Base-by-base conservation (phyloP, 441 rosid genomes). In the Croton laevigatus region DNA sequence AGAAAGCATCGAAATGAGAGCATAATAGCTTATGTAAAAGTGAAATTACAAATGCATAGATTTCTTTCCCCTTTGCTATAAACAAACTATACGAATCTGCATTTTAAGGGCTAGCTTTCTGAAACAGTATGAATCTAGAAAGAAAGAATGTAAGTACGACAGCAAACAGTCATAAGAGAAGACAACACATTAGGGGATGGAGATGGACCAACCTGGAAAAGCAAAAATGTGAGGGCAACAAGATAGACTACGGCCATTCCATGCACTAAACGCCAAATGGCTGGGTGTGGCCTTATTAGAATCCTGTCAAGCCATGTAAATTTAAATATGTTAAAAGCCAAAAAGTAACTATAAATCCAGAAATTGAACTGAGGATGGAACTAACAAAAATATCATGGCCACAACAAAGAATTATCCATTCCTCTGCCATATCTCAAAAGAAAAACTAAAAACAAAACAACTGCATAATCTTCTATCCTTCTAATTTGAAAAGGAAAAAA, bases 241-340 rank as follows among this genome's bases (percentile, higher is more conserved):
- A 96, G 89, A 81, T 96, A 96, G 64, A 91, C 71, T 66, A 96
- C 92, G 55, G 99, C 99, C 96, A 96, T 78, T 77, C 99, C 99
- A 80, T 96, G 99, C 84, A 90, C 98, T 81, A 96, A 83, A 20
- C 98, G 96, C 99, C 98, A 96, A 67, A 93, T 83, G 71, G 98
- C 98, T 65, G 99, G 99, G 78, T 96, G 99, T 34, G 99, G 99
- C 77, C 99, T 88, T 46, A 96, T 96, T 34, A 96, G 86, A 69
- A 96, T 84, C 74, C 99, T 96, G 87, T 59, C 76, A 57, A 8
- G 59, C 45, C 51, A 48, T 12, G 58, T n/a, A 60, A 60, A 53
- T 53, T 52, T 36, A 27, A 40, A 58, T 16, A 37, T 48, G 1
- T 48, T 51, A 59, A 46, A 65, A 46, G 5, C 22, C 12, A 19